These are phyloP conservation scores for Pneumocystis jirovecii DNA, from an alignment of 1,139 yeast species.

Conservation along the genomic window DNA sequence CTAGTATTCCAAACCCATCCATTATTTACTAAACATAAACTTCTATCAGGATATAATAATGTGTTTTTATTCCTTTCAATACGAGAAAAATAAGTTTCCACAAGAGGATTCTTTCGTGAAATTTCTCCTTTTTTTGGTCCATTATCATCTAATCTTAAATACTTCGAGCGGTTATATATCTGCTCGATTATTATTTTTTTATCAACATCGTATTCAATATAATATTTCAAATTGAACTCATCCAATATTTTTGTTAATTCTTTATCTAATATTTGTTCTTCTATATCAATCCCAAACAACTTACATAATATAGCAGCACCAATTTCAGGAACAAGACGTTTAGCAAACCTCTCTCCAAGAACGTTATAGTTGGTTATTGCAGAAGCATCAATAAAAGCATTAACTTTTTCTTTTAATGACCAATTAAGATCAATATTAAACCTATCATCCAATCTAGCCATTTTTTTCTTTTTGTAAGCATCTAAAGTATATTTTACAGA, in stretches of 20 bases:
- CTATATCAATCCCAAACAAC: constrained; percentile 27
- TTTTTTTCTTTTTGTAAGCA: background rate
- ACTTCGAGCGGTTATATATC: constrained; percentile 58
- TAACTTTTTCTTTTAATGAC: constrained; percentile 6
- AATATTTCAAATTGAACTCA: constrained; percentile 60
- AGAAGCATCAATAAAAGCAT: constrained; percentile 32
- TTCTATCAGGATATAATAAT: constrained; percentile 37
- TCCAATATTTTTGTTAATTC: constrained; percentile 47
- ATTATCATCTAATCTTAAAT: constrained; percentile 55
- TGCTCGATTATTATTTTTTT: constrained; percentile 48
- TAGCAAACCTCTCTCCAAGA: constrained; percentile 39
- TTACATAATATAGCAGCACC: constrained; percentile 35
- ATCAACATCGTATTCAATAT: constrained; percentile 66
- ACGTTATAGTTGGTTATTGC: constrained; percentile 26
- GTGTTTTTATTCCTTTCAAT: constrained; percentile 25
- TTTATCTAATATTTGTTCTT: constrained; percentile 24
- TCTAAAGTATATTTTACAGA: constrained; percentile 23
- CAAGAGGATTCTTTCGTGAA: constrained; percentile 42
- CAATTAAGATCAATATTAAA: constrained; percentile 1
- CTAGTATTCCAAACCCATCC: constrained; percentile 99
- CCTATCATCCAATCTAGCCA: background rate
- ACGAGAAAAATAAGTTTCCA: constrained; percentile 79
- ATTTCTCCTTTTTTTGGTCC: constrained; percentile 70
- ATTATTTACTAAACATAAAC: constrained; percentile 69
- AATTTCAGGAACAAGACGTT: constrained; percentile 36